Evolutionary conservation across 2,329 filamentous ascomycete species (phyloP).

Genomic region (Periglandula ipomoeae): DNA sequence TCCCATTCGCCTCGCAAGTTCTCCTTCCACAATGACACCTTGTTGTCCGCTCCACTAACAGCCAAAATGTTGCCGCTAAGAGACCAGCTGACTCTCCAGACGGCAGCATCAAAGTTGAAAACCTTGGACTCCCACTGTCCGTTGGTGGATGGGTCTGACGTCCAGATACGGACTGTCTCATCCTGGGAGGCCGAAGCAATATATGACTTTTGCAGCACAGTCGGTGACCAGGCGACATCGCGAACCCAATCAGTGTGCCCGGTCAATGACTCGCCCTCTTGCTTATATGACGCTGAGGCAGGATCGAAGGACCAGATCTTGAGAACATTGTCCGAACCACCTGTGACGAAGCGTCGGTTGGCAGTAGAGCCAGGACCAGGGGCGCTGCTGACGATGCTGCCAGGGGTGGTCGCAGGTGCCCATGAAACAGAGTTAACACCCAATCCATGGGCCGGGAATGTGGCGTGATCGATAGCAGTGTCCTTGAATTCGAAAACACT

Average conservation of each 20-base stretch:
- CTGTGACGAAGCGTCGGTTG: slow-evolving; percentile 82
- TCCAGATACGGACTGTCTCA: slow-evolving; percentile 97
- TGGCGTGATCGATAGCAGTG: slow-evolving; percentile 81
- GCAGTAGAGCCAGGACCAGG: slow-evolving; percentile 49
- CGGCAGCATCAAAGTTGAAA: slow-evolving; percentile 76
- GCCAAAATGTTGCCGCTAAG: slow-evolving; percentile 93
- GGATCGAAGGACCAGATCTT: slow-evolving; percentile 84
- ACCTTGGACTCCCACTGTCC: slow-evolving; percentile 78
- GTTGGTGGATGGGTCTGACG: slow-evolving; percentile 52
- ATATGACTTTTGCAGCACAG: slow-evolving; percentile 89
- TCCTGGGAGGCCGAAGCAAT: slow-evolving; percentile 94
- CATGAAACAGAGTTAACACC: slow-evolving; percentile 95
- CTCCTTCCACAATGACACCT: slow-evolving; percentile 97
- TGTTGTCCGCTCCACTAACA: slow-evolving; percentile 89
- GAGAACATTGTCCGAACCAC: slow-evolving; percentile 85
- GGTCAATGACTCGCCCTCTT: slow-evolving; percentile 54
- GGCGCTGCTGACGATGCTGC: slow-evolving; percentile 70
- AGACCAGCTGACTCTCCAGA: slow-evolving; percentile 98
- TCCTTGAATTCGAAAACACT: slow-evolving; percentile 95
- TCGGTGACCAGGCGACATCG: slow-evolving; percentile 95
- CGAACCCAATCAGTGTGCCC: slow-evolving; percentile 96
- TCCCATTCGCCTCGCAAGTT: slow-evolving; percentile 96
- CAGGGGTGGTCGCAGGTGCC: slow-evolving; percentile 79
- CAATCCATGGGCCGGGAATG: slow-evolving; percentile 85
- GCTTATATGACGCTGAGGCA: slow-evolving; percentile 50